Evolutionary conservation across 371 early-diverging fungal genomes (phyloP).

Genomic region (Syncephalastrum sp.): DNA sequence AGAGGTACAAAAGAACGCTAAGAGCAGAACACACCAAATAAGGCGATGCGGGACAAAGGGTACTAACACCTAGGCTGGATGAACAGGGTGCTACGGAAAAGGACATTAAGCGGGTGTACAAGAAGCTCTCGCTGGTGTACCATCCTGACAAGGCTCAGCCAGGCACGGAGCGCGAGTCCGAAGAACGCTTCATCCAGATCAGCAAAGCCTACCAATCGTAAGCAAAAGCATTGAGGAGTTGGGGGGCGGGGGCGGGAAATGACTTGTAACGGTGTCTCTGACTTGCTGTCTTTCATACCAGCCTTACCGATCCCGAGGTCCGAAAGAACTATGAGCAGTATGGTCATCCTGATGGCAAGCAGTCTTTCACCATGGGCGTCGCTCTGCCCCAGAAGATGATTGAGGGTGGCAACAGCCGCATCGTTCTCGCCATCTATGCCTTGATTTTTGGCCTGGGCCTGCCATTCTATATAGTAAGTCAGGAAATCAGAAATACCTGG

Average conservation of each 20-base stretch:
- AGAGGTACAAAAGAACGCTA: slow-evolving; percentile 44
- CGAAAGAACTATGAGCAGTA: slow-evolving; percentile 91
- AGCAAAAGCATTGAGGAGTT: slow-evolving; percentile 6
- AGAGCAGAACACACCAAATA: too few relatives aligned
- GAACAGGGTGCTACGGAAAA: slow-evolving; percentile 47
- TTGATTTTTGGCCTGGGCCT: slow-evolving; percentile 85
- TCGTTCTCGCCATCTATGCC: slow-evolving; percentile 80
- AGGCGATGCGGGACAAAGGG: too few relatives aligned
- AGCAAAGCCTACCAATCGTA: slow-evolving; percentile 89
- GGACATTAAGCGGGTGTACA: slow-evolving; percentile 75
- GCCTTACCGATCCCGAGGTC: slow-evolving; percentile 89
- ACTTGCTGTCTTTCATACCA: slow-evolving; percentile 17
- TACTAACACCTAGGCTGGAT: too few relatives aligned
- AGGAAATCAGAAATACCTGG: neutral
- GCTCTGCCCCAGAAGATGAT: slow-evolving; percentile 88
- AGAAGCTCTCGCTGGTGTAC: slow-evolving; percentile 72
- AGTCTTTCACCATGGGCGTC: slow-evolving; percentile 89
- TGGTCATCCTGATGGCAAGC: slow-evolving; percentile 96
- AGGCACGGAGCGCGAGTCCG: slow-evolving; percentile 63
- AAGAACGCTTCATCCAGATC: slow-evolving; percentile 71
- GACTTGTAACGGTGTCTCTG: too few relatives aligned
- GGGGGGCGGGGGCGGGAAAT: too few relatives aligned
- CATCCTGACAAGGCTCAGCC: slow-evolving; percentile 84
- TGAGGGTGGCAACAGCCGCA: slow-evolving; percentile 76
- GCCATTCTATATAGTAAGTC: slow-evolving; percentile 78